These are phyloP conservation scores for Alternaria triticimaculans DNA, from an alignment of 2,329 filamentous ascomycete genomes.

Conservation along the genomic window DNA sequence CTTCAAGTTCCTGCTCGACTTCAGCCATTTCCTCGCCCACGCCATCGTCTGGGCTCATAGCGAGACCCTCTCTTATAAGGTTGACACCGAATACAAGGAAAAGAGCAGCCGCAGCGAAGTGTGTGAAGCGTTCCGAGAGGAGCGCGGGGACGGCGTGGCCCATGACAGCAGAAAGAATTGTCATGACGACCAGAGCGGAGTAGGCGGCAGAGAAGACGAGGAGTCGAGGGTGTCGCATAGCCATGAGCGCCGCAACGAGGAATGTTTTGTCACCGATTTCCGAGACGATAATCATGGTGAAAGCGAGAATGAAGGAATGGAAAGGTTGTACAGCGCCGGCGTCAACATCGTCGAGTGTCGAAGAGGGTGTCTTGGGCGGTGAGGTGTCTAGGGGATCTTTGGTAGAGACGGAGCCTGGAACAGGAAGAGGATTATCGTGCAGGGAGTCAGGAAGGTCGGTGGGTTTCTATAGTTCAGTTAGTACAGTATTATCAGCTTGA, in stretches of 20 bases:
- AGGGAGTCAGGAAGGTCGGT: slow-evolving; percentile 79
- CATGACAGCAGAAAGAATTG: slow-evolving; percentile 87
- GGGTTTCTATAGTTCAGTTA: slow-evolving; percentile 68
- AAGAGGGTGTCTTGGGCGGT: slow-evolving; percentile 31
- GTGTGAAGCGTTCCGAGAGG: slow-evolving; percentile 89
- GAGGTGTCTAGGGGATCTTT: slow-evolving; percentile 61
- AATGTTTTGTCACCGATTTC: slow-evolving; percentile 99
- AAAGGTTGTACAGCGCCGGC: slow-evolving; percentile 75
- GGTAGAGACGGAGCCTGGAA: slow-evolving; percentile 67
- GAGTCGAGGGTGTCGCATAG: slow-evolving; percentile 94
- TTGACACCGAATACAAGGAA: slow-evolving; percentile 91
- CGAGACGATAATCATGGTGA: slow-evolving; percentile 97
- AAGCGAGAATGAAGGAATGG: slow-evolving; percentile 89
- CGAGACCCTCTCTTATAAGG: slow-evolving; percentile 83
- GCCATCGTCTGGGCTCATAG: slow-evolving; percentile 87
- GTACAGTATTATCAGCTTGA: not conserved
- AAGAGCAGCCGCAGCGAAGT: slow-evolving; percentile 80
- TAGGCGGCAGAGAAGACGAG: slow-evolving; percentile 97
- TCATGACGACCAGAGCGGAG: slow-evolving; percentile 90
- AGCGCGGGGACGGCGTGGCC: slow-evolving; percentile 91
- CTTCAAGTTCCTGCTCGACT: slow-evolving; percentile 90
- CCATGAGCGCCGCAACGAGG: slow-evolving; percentile 95
- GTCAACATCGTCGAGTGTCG: slow-evolving; percentile 51
- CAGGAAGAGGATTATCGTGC: slow-evolving; percentile 74
- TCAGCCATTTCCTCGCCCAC: slow-evolving; percentile 98